Percentiles rank a stretch among this genome's conserved stretches.
Evolutionary conservation across 2,329 filamentous ascomycete species (phyloP).

Genomic region (Colletotrichum trifolii): DNA sequence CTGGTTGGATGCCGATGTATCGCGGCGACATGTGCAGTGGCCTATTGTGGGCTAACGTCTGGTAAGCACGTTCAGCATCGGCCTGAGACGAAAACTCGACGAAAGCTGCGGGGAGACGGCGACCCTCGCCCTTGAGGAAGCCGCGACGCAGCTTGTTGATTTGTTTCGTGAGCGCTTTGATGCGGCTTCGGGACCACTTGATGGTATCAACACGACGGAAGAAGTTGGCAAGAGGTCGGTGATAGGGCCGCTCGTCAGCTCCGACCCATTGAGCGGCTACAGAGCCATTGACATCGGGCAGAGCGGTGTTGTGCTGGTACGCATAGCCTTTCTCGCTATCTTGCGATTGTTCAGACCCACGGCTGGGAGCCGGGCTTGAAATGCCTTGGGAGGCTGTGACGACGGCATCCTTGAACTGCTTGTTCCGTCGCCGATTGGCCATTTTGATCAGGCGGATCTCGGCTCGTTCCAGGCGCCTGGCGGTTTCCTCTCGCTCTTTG

Average conservation of each 20-base stretch:
- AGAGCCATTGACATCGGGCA: conserved; percentile 56
- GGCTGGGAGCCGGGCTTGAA: conserved; percentile 37
- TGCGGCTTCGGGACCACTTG: conserved; percentile 78
- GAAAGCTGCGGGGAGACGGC: conserved; percentile 81
- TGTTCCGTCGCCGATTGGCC: conserved; percentile 61
- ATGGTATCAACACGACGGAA: conserved; percentile 96
- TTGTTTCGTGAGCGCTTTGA: conserved; percentile 52
- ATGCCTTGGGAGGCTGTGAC: conserved; percentile 37
- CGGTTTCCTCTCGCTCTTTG: conserved; percentile 77
- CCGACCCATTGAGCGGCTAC: conserved; percentile 81
- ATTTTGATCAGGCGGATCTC: conserved; percentile 84
- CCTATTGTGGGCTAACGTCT: conserved; percentile 83
- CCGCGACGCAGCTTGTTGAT: conserved; percentile 73
- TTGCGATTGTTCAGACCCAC: conserved; percentile 31
- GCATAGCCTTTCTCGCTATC: conserved; percentile 40
- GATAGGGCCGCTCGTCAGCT: conserved; percentile 78
- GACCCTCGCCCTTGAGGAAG: conserved; percentile 68
- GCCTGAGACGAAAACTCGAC: conserved; percentile 88
- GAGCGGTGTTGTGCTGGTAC: conserved; percentile 40
- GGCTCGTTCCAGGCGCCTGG: conserved; percentile 83
- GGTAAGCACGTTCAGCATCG: conserved; percentile 86
- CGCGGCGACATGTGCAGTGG: conserved; percentile 86
- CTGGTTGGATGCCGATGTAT: conserved; percentile 82
- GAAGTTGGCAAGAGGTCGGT: conserved; percentile 73
- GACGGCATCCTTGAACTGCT: conserved; percentile 34